Evolutionary conservation across 192 early-diverging fungal genomes (phyloP), one percentile per base, ranked within the genome.

Genomic region (Podochytrium sp.): DNA sequence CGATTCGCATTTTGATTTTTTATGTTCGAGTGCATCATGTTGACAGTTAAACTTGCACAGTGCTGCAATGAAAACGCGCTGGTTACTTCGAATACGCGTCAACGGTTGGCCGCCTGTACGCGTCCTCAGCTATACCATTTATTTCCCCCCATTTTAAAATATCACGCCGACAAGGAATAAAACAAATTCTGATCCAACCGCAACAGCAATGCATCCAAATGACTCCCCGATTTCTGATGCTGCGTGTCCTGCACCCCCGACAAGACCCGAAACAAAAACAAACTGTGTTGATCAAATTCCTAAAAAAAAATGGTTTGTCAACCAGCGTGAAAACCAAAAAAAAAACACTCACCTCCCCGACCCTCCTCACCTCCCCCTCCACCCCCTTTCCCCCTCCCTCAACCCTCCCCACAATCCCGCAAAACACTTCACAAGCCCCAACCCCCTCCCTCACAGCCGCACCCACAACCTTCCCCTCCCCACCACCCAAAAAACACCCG

Each of bases 251-350:
- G 53, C 0, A 79, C 65, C 18, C 75, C 67, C 3, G 63, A 57
- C 55, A 82, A 79, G 38, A 68, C 56, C 4, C 65, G 61, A 71
- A 82, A 82, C 49, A 82, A 38, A 60, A 76, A 76, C 33, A 66
- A 39, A 23, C 74, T 69, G 16, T 70, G 71, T 6, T 27, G 16
- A 38, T 82, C 74, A 64, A 82, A 82, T 35, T 76, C 71, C 77
- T 78, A 23, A 60, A 62, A 61, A 61, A 29, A 34, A 34, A 65
- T 3, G 30, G 5, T 0, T 23, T 27, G 7, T 29, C 52, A 25
- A 65, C 4, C 25, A 40, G 0, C 47, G 16, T 29, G 29, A 47
- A 65, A 16, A 29, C 39, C 63, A 65, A 25, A 40, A 4, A 27
- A 41, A 32, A 3, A 10, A 27, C n/a, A 29, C 38, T 16, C 20